These are phyloP conservation scores for Rhodotorula graminis DNA, from an alignment of 768 basidiomycete genomes.

Conservation along the genomic window DNA sequence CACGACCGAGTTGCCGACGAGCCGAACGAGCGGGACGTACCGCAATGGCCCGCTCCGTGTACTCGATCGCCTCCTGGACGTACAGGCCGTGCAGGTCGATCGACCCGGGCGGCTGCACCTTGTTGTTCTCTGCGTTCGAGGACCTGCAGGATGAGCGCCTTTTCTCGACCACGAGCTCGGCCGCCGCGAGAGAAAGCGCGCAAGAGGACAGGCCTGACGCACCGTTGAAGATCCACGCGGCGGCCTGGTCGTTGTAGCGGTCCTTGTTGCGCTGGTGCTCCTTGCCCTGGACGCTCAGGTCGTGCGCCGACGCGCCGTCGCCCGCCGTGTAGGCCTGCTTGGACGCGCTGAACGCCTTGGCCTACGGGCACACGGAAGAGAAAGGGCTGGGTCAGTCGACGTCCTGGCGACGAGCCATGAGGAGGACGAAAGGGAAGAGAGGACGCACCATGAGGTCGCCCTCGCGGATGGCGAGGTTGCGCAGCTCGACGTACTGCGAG, in stretches of 20 bases:
- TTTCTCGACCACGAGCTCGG: no score
- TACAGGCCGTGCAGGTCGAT: slow-evolving; percentile 87
- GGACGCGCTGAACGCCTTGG: slow-evolving; percentile 50
- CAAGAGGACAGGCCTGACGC: slow-evolving; percentile 33
- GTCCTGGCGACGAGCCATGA: background rate
- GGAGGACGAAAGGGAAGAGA: background rate
- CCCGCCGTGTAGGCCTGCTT: slow-evolving; percentile 68
- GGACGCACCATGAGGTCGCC: slow-evolving; percentile 65
- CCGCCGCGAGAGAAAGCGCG: no score
- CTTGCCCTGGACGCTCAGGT: slow-evolving; percentile 74
- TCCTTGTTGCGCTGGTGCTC: slow-evolving; percentile 73
- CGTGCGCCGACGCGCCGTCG: slow-evolving; percentile 74
- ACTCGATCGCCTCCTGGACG: slow-evolving; percentile 81
- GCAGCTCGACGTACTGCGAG: slow-evolving; percentile 63
- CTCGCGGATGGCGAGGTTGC: slow-evolving; percentile 69
- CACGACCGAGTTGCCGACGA: no score
- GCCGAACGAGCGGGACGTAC: background rate
- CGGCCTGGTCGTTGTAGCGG: slow-evolving; percentile 70
- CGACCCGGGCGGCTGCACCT: slow-evolving; percentile 68
- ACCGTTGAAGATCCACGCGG: slow-evolving; percentile 82
- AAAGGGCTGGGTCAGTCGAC: no score
- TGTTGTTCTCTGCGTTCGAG: slow-evolving; percentile 75
- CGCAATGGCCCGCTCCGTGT: slow-evolving; percentile 64
- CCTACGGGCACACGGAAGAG: slow-evolving; percentile 21
- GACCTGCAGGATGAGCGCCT: no score